Evolutionary conservation across 192 early-diverging fungal species (phyloP), one percentile per base, ranked within the genome.

Genomic region (Coemansia sp.): DNA sequence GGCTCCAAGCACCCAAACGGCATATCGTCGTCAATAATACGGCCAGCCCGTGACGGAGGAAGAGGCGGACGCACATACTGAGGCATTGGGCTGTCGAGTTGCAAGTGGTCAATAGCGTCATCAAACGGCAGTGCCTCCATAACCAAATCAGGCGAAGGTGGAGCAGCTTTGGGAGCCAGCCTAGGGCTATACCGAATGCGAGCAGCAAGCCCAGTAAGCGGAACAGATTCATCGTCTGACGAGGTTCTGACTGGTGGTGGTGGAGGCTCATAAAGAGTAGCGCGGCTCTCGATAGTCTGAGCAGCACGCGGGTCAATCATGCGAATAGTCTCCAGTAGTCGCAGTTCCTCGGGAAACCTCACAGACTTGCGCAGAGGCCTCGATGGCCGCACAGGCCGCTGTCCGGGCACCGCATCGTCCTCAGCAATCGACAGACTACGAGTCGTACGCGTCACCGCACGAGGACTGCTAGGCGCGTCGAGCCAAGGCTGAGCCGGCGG

Each of bases 331-430:
- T 77, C 73, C 14, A 83, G 66, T 50, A 78, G 53, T 28, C 73
- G 64, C 55, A 62, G 49, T 46, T 83, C 76, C 38, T 78, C 80
- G 0, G 80, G 80, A 35, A 83, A 83, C 53, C 76, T 65, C 42
- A 83, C 80, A 1, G 61, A 50, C 63, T 83, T 83, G 14, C 75
- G 61, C 3, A 70, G 35, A 13, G 65, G 57, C 6, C 58, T 17
- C 11, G 67, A 47, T 11, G 69, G 60, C 39, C 69, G 64, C 57
- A 43, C 47, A 47, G 16, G 37, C 52, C 11, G 58, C 39, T 46
- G 49, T 28, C 21, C 39, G 17, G 33, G 49, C 13, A 37, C 23
- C 2, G 46, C 43, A 3, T 61, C 58, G 37, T 61, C 58, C 0
- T 61, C 58, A 17, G 19, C 58, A 21, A 38, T 23, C 2, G 58